Evolutionary conservation across 768 basidiomycete species (phyloP), one percentile per base, ranked within the genome.

Genomic region (Hypholoma sublateritium): DNA sequence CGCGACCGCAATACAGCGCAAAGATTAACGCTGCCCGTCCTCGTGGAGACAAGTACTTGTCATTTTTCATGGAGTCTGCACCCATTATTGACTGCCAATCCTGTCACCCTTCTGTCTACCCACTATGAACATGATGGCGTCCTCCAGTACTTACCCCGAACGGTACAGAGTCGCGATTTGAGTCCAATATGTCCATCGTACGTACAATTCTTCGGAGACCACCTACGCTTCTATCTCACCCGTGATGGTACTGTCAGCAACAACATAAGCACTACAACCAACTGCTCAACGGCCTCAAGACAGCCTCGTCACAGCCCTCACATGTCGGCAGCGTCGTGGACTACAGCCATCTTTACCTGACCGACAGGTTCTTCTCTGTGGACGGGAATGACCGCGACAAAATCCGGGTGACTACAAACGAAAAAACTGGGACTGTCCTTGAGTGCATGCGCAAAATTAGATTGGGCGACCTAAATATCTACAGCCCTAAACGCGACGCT

Each of bases 181-280:
- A 95, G 70, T 90, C 93, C 58, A 95, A 96, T 68, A 98, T 99
- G 95, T 83, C 91, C 42, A 73, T 79, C 60, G 93, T 96, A 68
- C 66, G 89, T 80, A 22, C 24, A 58, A 55, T 36, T 47, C 59
- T 24, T 21, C 13, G 13, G 55, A 49, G 28, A 37, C 25, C 24
- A 32, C 34, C 53, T 64, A 17, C 17, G 19, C 32, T 56, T 41
- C 48, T 56, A 62, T 64, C 56, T 62, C 50, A 53, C 53, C 50
- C 44, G 59, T 52, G 46, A 34, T 47, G 51, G 32, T 53, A 41
- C 43, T 39, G 32, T 28, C 65, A 96, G 93, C 73, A 74, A 61
- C 95, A 98, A 72, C 95, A 98, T 72, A 85, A 83, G 68, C 86
- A 90, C 63, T 94, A 84, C 74, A 98, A 98, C 67, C 76, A 72